Percentiles rank a stretch among this genome's conserved stretches.
phyloP scores from a whole-genome alignment of 2,329 filamentous ascomycete genomes.

The Xylaria sp. region DNA sequence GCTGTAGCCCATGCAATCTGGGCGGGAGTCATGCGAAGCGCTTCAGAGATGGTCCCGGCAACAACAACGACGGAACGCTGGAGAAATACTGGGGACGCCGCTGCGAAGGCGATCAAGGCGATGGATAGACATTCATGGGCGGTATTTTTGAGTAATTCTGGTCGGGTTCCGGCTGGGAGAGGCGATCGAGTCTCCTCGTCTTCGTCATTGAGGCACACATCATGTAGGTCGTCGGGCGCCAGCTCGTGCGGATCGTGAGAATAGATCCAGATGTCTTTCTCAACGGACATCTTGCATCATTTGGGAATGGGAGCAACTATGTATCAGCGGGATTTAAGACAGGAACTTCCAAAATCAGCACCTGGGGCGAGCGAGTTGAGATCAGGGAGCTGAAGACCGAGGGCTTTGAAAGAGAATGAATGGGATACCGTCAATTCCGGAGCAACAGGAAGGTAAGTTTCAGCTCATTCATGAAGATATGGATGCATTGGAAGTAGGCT shows the following conservation, averaged over 20 bases:
- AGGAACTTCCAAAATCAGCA: constrained; percentile 21
- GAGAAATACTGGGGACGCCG: constrained; percentile 38
- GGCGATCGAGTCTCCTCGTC: constrained; percentile 18
- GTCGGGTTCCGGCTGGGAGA: constrained; percentile 31
- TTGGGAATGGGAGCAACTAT: constrained; percentile 17
- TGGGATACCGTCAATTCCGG: not conserved
- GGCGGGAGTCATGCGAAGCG: constrained; percentile 35
- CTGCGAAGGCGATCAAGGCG: constrained; percentile 35
- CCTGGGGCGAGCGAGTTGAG: constrained; percentile 25
- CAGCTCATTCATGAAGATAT: not conserved
- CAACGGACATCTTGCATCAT: constrained; percentile 26
- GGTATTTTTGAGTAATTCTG: constrained; percentile 32
- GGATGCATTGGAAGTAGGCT: too few relatives aligned
- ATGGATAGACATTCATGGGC: constrained; percentile 36
- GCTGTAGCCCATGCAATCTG: constrained; percentile 38
- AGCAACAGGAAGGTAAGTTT: not conserved
- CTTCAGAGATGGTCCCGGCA: constrained; percentile 31
- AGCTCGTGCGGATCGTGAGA: constrained; percentile 15
- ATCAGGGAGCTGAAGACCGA: constrained; percentile 2
- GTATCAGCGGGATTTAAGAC: constrained; percentile 15
- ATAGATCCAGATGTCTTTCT: constrained; percentile 29
- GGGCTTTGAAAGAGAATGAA: constrained; percentile 2
- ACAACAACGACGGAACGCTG: constrained; percentile 38
- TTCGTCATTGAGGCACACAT: constrained; percentile 36
- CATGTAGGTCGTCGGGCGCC: constrained; percentile 34